Evolutionary conservation across 2,329 filamentous ascomycete species (phyloP).

Genomic region (Phoma sp.): DNA sequence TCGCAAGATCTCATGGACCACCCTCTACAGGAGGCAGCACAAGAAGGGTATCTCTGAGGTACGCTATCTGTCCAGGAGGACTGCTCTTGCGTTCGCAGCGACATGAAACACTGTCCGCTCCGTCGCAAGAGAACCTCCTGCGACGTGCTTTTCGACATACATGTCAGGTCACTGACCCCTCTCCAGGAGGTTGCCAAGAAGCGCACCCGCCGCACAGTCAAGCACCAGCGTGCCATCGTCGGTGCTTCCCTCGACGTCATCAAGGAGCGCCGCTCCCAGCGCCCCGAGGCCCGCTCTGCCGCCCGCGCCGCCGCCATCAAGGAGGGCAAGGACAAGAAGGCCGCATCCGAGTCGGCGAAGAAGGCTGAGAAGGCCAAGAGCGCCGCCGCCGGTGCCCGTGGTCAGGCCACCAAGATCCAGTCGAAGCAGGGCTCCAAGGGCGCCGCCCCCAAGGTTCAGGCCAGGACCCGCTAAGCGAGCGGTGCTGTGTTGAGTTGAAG

Average conservation of each 20-base stretch:
- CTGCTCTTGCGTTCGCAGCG: conserved; percentile 7
- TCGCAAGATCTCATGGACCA: conserved; percentile 98
- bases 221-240: conserved; percentile 98
- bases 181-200: conserved; percentile 98
- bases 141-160: conserved; percentile 17
- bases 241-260: conserved; percentile 99
- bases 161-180: conserved; percentile 19
- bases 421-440: conserved; percentile 99
- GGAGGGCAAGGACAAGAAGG: conserved; percentile 99
- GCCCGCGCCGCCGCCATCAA: conserved; percentile 91
- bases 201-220: conserved; percentile 96
- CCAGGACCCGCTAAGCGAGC: conserved; percentile 78
- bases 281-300: conserved; percentile 93
- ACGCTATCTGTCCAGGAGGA: conserved; percentile 42
- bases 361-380: conserved; percentile 99
- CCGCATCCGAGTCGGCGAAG: conserved; percentile 85
- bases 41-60: conserved; percentile 99
- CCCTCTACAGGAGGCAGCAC: conserved; percentile 97
- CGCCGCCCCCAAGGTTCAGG: conserved; percentile 81
- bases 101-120: conserved; percentile 32
- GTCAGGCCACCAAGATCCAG: conserved; percentile 79
- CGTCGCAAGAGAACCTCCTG: conserved; percentile 16
- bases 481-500: conserved; percentile 11
- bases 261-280: conserved; percentile 96
- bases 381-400: conserved; percentile 76